Base-by-base conservation (phyloP, 805 yeast genomes). In the Wickerhamomyces sydowiorum region DNA sequence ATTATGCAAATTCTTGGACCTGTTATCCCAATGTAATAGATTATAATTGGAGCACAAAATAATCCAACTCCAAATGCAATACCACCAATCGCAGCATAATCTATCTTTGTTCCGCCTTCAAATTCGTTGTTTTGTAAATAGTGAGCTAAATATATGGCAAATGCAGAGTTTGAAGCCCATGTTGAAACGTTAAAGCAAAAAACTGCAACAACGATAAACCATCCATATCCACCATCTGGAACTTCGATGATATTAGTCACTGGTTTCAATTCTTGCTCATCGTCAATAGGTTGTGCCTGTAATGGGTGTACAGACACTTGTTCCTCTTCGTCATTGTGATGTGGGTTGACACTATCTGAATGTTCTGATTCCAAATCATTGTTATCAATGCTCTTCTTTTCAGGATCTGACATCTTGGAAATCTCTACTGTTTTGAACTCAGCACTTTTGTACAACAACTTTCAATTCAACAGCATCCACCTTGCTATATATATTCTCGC, bases 11-110 rank as follows among this genome's bases (percentile, higher is more conserved):
- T 37, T 49, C 67, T 69, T 41, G 73, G 60, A 2, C 86, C 79
- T 38, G 69, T 65, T 5, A 73, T 46, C 47, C 72, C 69, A 51
- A 73, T 70, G 9, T 72, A 45, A 2, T 74, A 44, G 33, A 71
- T 62, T 1, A 73, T 68, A 15, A 80, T 41, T 6, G 93, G 91
- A 33, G 84, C 65, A 36, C 78, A 55, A 47, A 72, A 61, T 53
- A 83, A 78, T 18, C 88, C 84, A n/a, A 57, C 30, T 13, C 58
- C 62, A 43, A 81, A 77, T 0, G 84, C 75, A 6, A 84, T 53
- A 2, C 91, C 90, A 3, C 90, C 88, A 47, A 84, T 70, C 3
- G 77, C 62, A 21, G 87, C 84, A 57, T 72, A 84, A 44, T 80
- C 85, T 31, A 78, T 60, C 42, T 74, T 78, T 1, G 67, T 50